These are phyloP conservation scores for Thalassiosira ordinaria DNA, from an alignment of 352 stramenopile genomes.

Conservation along the genomic window DNA sequence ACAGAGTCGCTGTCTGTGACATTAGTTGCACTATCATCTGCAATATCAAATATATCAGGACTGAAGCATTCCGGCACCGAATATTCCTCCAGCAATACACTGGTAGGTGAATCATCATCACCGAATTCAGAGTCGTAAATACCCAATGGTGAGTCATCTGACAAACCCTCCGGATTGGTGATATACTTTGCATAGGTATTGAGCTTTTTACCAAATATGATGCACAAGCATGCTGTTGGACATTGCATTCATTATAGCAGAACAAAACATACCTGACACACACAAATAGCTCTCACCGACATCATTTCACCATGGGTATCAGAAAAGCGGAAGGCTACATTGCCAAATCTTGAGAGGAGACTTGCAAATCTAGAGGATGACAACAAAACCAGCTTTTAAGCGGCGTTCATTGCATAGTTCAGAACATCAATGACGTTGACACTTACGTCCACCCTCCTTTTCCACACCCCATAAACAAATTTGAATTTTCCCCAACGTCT, in stretches of 20 bases:
- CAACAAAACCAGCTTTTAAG: too few relatives aligned
- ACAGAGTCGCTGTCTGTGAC: constrained; percentile 6
- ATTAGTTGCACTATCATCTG: constrained; percentile 17
- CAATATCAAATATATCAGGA: constrained; percentile 76
- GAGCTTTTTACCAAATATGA: too few relatives aligned
- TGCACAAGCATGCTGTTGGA: too few relatives aligned
- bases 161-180: constrained; percentile 60
- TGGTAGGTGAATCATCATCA: constrained; percentile 55
- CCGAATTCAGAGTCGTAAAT: constrained; percentile 86
- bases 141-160: constrained; percentile 81
- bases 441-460: constrained; percentile 58
- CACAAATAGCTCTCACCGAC: constrained; percentile 12
- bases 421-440: background rate
- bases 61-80: constrained; percentile 77
- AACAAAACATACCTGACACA: background rate
- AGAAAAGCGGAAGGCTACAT: constrained; percentile 78
- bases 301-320: constrained; percentile 84
- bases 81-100: constrained; percentile 75
- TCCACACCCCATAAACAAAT: constrained; percentile 34
- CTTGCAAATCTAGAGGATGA: constrained; percentile 49
- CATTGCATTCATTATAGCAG: background rate
- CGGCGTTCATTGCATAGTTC: too few relatives aligned
- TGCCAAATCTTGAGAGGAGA: constrained; percentile 66
- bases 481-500: constrained; percentile 22
- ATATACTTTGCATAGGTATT: constrained; percentile 80